phyloP scores from a whole-genome alignment of 179 eudicot species.

The Heliamphora pulchella region DNA sequence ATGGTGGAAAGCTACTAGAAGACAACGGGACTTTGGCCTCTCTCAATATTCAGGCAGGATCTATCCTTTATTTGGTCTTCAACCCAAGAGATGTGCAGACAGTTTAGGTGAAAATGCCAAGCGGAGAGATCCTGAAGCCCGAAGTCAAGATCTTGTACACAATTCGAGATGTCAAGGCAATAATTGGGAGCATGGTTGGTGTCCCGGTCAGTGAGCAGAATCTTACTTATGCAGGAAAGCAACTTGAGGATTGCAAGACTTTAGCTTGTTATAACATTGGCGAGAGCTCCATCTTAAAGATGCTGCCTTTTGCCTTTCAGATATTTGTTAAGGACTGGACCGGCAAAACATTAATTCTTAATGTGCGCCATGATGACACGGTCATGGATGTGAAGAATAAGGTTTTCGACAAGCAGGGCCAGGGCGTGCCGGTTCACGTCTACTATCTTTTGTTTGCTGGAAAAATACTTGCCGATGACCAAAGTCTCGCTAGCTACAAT shows the following conservation, averaged over 20 bases:
- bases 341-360: constrained; percentile 15
- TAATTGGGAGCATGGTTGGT: constrained; percentile 23
- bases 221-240: constrained; percentile 4
- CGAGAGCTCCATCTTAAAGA: constrained; percentile 11
- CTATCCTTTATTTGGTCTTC: constrained; percentile 19
- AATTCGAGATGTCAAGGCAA: constrained; percentile 23
- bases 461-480: constrained; percentile 6
- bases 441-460: constrained; percentile 15
- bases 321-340: constrained; percentile 23
- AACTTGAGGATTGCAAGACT: constrained; percentile 20
- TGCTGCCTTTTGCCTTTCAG: constrained; percentile 15
- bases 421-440: constrained; percentile 9
- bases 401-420: constrained; percentile 13
- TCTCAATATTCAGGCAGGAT: constrained; percentile 10
- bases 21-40: constrained; percentile 19
- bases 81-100: constrained; percentile 21
- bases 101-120: constrained; percentile 21
- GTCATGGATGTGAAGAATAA: constrained; percentile 19
- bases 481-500: constrained; percentile 17
- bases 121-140: constrained; percentile 16
- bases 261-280: constrained; percentile 19
- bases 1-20: constrained; percentile 23
- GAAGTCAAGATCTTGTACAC: constrained; percentile 23
- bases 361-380: constrained; percentile 18
- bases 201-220: background rate